Base-by-base conservation (phyloP, 176 grass and related monocot species). In the Musa schizocarpa region DNA sequence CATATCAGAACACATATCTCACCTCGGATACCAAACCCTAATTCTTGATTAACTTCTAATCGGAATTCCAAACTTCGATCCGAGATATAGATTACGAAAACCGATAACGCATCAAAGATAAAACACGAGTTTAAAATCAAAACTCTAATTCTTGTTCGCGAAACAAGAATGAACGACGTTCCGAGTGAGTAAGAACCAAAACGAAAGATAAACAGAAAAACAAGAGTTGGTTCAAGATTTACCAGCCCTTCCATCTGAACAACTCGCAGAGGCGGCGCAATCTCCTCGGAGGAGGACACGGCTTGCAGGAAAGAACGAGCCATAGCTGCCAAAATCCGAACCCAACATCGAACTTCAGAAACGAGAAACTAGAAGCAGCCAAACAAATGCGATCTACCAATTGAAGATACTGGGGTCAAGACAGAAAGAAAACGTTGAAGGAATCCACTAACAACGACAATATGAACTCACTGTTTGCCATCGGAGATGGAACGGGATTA, bases 191-290 rank as follows among this genome's bases (percentile, higher is more conserved):
- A 20, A 49, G 73, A 75, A 25, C 17, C 43, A 62, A 22, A 67
- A 77, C 6, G 51, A 65, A 48, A 7, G 22, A 14, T 16, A 0
- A 54, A 65, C 0, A 26, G 2, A 9, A n/a, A 54, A 50, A 27
- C 79, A 9, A 61, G 63, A 51, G 71, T 58, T 43, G 34, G n/a
- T 84, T 24, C 52, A 53, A 72, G 8, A 80, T 53, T 72, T 75
- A 99, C 96, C 88, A 95, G 83, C 75, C 96, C 96, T 74, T 99
- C 96, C 86, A 99, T 95, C 96, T 99, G 88, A 21, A 99, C 91
- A 70, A 86, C 86, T 54, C 88, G 86, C 13, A 99, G 88, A 54
- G 88, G 88, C 19, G 84, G 75, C 53, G 79, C 24, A 19, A 84
- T 88, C 76, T 87, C 90, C 86, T 99, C 88, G 12, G 75, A 73